These are phyloP conservation scores for Yamadazyma paraphyllophila DNA, from an alignment of 805 yeast genomes.

Conservation along the genomic window DNA sequence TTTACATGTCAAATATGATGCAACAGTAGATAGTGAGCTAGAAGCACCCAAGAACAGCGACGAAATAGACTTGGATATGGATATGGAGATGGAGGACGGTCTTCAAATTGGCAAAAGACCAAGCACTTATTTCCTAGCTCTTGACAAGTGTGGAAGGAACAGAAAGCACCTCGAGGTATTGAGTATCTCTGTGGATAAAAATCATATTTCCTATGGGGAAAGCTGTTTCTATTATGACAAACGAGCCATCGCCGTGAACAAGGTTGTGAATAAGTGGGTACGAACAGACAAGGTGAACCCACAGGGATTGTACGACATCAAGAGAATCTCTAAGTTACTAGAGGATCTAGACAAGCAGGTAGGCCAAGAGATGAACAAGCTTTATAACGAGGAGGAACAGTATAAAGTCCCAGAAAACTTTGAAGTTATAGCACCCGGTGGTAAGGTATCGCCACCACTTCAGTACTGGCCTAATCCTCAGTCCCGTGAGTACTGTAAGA, in stretches of 20 bases:
- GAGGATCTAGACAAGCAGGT: conserved; percentile 2
- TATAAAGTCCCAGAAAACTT: conserved; percentile 23
- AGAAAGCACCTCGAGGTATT: conserved; percentile 57
- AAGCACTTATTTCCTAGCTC: conserved; percentile 54
- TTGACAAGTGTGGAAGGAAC: conserved; percentile 79
- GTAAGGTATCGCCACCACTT: conserved; percentile 16
- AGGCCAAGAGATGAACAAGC: background rate
- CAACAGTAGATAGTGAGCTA: conserved; percentile 34
- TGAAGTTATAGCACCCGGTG: conserved; percentile 25
- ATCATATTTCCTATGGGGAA: conserved; percentile 10
- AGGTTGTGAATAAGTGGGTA: conserved; percentile 23
- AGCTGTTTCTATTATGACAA: conserved; percentile 25
- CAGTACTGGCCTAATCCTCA: conserved; percentile 37
- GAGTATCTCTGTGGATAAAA: conserved; percentile 29
- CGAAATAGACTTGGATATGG: conserved; percentile 25
- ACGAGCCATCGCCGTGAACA: conserved; percentile 34
- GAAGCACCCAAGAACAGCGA: conserved; percentile 12
- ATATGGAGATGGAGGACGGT: conserved; percentile 7
- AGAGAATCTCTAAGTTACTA: background rate
- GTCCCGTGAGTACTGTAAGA: conserved; percentile 30
- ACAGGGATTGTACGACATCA: background rate
- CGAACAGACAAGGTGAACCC: conserved; percentile 7
- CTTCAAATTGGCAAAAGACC: background rate
- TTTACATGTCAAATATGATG: conserved; percentile 72
- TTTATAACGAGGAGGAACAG: background rate